Evolutionary conservation across 139 green algal species (phyloP).

Genomic region (Chlorella vulgaris): DNA sequence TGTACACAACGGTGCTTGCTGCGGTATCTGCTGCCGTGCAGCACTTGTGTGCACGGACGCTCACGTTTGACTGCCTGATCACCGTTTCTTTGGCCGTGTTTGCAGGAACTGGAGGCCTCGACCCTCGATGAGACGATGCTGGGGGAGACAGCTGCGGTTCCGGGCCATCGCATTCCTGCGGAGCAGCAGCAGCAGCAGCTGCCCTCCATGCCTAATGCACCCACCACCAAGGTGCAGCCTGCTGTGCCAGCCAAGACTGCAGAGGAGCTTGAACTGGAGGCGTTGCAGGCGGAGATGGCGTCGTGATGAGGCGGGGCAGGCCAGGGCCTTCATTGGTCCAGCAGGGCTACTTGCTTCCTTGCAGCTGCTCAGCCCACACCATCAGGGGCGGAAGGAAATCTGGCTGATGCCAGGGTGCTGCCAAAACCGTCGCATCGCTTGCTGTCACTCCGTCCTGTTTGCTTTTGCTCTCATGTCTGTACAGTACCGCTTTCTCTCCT

Average conservation of each 20-base stretch:
- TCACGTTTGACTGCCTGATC: too few relatives aligned
- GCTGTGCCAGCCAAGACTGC: slow-evolving; percentile 65
- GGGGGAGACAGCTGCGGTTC: slow-evolving; percentile 63
- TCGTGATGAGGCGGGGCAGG: slow-evolving; percentile 38
- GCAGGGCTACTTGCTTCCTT: neutral
- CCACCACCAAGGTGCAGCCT: slow-evolving; percentile 8
- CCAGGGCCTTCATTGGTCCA: too few relatives aligned
- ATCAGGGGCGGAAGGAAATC: too few relatives aligned
- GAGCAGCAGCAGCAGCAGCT: slow-evolving; percentile 30
- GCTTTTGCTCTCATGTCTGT: neutral
- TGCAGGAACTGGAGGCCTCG: slow-evolving; percentile 69
- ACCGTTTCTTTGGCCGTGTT: too few relatives aligned
- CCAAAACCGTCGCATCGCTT: too few relatives aligned
- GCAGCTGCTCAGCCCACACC: too few relatives aligned
- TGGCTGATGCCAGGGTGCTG: too few relatives aligned
- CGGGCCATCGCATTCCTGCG: slow-evolving; percentile 42
- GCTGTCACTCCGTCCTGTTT: neutral
- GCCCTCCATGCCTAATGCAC: slow-evolving; percentile 16
- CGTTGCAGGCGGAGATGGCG: slow-evolving; percentile 90
- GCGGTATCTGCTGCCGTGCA: too few relatives aligned
- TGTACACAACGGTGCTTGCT: too few relatives aligned
- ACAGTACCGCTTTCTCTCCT: neutral
- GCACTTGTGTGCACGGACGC: too few relatives aligned
- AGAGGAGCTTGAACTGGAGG: slow-evolving; percentile 91
- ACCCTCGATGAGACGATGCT: slow-evolving; percentile 79